Evolutionary conservation across 345 rosid species (phyloP).

Genomic region (Acer yangbiense): DNA sequence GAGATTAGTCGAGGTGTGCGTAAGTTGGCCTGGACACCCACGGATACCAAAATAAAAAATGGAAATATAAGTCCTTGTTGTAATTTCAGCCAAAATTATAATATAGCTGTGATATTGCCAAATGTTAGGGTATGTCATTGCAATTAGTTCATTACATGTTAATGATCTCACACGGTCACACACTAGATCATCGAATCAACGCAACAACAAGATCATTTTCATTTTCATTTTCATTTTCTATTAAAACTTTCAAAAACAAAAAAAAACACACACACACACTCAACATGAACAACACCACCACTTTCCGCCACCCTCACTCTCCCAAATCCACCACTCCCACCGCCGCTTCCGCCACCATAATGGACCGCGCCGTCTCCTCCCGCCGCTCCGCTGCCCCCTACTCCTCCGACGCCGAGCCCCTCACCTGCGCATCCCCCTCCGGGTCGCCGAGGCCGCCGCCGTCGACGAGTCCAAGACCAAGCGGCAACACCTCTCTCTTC

Average conservation of each 20-base stretch:
- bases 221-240: background rate
- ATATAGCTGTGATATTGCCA: too few species aligned
- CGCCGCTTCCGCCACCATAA: constrained; percentile 37
- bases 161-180: too few species aligned
- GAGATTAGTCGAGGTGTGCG: too few species aligned
- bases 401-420: constrained; percentile 16
- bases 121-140: too few species aligned
- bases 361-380: constrained; percentile 60
- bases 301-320: constrained; percentile 44
- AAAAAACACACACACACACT: constrained; percentile 12
- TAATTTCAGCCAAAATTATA: too few species aligned
- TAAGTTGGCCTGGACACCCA: too few species aligned
- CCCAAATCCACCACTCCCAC: constrained; percentile 34
- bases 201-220: too few species aligned
- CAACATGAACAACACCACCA: constrained; percentile 15
- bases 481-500: constrained; percentile 52
- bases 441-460: background rate
- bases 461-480: constrained; percentile 71
- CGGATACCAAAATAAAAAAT: too few species aligned
- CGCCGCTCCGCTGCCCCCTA: constrained; percentile 41
- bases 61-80: too few species aligned
- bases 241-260: background rate
- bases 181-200: too few species aligned
- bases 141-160: too few species aligned
- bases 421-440: constrained; percentile 14